Evolutionary conservation across 2,329 filamentous ascomycete genomes (phyloP).

Genomic region (Colletotrichum somersetense): DNA sequence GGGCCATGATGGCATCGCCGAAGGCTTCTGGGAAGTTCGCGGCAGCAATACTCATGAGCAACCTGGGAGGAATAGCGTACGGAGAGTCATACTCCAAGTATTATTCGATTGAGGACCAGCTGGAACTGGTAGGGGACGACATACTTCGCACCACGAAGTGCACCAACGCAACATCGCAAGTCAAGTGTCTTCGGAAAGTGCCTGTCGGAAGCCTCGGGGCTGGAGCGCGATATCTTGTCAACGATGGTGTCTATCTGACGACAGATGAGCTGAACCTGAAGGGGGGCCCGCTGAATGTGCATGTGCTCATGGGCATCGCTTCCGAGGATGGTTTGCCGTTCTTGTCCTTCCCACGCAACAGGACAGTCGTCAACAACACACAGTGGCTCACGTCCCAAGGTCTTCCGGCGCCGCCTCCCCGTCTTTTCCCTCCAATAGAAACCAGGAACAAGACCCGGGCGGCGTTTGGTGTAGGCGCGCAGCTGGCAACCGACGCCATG

Average conservation of each 20-base stretch:
- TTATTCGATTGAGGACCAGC: constrained; percentile 66
- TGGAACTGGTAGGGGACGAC: constrained; percentile 60
- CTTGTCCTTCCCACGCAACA: constrained; percentile 51
- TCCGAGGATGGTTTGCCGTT: constrained; percentile 69
- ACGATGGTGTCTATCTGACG: constrained; percentile 68
- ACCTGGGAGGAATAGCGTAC: constrained; percentile 61
- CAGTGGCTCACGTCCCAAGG: constrained; percentile 52
- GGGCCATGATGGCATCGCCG: constrained; percentile 63
- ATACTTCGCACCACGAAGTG: constrained; percentile 67
- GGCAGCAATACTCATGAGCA: constrained; percentile 59
- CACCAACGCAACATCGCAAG: constrained; percentile 60
- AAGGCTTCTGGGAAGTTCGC: constrained; percentile 61
- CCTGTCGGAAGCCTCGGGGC: constrained; percentile 56
- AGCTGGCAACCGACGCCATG: constrained; percentile 68
- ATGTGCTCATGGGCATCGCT: constrained; percentile 68
- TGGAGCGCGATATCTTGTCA: constrained; percentile 65
- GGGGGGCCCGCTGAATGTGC: constrained; percentile 60
- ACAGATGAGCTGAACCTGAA: constrained; percentile 61
- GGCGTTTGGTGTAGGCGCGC: constrained; percentile 67
- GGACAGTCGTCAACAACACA: constrained; percentile 52
- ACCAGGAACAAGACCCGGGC: constrained; percentile 63
- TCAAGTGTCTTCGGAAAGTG: constrained; percentile 65
- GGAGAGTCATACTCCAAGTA: constrained; percentile 70
- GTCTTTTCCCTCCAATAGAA: constrained; percentile 63
- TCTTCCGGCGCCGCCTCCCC: constrained; percentile 49